Conservation (phyloP, 768 basidiomycete genomes). For the Sarcomyxa edulis region DNA sequence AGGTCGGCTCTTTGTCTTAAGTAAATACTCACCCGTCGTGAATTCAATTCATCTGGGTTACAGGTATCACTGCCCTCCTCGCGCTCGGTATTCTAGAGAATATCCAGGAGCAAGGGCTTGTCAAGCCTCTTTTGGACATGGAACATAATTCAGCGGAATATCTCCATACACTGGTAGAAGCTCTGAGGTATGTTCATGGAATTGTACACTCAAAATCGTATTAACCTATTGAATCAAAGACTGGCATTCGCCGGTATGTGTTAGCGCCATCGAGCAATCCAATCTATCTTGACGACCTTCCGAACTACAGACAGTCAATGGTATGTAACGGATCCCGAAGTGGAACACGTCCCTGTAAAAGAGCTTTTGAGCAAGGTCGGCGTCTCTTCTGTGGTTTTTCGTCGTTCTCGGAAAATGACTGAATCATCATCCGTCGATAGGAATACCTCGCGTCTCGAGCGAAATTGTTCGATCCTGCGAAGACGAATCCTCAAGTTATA, state of each 20-base stretch:
- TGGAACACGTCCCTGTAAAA: conserved; percentile 70
- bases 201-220: too few species aligned
- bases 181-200: conserved; percentile 53
- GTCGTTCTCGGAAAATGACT: too few species aligned
- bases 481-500: conserved; percentile 58
- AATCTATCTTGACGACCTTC: too few species aligned
- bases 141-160: conserved; percentile 92
- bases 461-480: conserved; percentile 65
- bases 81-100: conserved; percentile 91
- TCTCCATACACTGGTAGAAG: conserved; percentile 82
- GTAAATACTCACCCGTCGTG: too few species aligned
- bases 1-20: conserved; percentile 34
- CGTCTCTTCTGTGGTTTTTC: neutral
- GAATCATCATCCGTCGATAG: conserved; percentile 34
- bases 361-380: conserved; percentile 80
- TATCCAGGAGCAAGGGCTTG: conserved; percentile 69
- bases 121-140: conserved; percentile 66
- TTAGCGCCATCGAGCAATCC: too few species aligned
- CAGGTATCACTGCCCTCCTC: conserved; percentile 86
- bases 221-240: too few species aligned
- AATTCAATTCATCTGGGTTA: conserved; percentile 1
- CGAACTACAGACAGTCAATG: conserved; percentile 67
- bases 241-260: too few species aligned
- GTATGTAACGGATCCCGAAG: conserved; percentile 90
- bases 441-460: conserved; percentile 81